A percentile compares a stretch with the other conserved stretches of the same genome.
Conservation (phyloP, 2,329 filamentous ascomycete genomes). For the Trichoderma sp. region DNA sequence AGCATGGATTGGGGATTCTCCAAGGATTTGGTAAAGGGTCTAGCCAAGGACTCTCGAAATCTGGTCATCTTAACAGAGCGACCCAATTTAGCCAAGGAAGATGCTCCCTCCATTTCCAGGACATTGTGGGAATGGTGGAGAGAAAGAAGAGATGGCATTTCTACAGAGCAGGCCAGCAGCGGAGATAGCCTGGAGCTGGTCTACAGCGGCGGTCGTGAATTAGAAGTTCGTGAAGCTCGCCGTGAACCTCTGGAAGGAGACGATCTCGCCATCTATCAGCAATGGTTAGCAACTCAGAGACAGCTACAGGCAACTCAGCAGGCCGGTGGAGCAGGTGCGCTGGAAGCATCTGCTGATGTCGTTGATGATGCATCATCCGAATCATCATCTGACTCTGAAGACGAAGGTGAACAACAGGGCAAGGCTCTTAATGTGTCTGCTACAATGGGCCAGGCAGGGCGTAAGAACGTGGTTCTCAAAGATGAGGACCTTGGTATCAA, state of each 20-base stretch:
- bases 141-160: slow-evolving; percentile 62
- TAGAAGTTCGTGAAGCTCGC: slow-evolving; percentile 60
- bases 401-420: slow-evolving; percentile 85
- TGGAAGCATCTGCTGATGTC: slow-evolving; percentile 69
- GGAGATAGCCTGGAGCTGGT: slow-evolving; percentile 64
- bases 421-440: slow-evolving; percentile 87
- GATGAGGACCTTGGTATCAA: slow-evolving; percentile 93
- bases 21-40: slow-evolving; percentile 68
- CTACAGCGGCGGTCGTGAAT: slow-evolving; percentile 59
- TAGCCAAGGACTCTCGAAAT: slow-evolving; percentile 77
- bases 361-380: slow-evolving; percentile 84
- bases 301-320: slow-evolving; percentile 82
- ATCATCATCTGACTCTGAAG: slow-evolving; percentile 81
- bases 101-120: slow-evolving; percentile 61
- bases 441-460: slow-evolving; percentile 75
- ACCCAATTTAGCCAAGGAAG: slow-evolving; percentile 41
- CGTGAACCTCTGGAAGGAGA: slow-evolving; percentile 67
- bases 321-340: slow-evolving; percentile 60
- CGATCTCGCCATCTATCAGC: slow-evolving; percentile 80
- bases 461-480: slow-evolving; percentile 80
- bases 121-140: slow-evolving; percentile 80
- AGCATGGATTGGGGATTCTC: slow-evolving; percentile 96
- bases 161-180: slow-evolving; percentile 52
- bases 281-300: slow-evolving; percentile 84
- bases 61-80: slow-evolving; percentile 84